phyloP scores from a whole-genome alignment of 106 monocot genomes.

The Triglochin maritima region DNA sequence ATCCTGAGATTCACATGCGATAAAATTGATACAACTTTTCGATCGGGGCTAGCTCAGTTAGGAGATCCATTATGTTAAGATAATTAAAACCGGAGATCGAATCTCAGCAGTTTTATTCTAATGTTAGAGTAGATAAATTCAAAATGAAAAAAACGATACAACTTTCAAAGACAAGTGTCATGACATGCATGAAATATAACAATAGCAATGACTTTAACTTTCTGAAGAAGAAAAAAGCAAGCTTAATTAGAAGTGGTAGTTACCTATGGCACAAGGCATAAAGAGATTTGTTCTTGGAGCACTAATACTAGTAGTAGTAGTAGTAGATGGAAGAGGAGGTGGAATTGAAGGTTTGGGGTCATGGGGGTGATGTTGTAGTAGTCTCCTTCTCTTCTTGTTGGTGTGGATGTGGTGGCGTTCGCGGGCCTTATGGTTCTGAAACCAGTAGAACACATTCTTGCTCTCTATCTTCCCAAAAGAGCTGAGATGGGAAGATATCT shows the following conservation, averaged over 20 bases:
- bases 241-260: neutral
- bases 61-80: too few relatives aligned
- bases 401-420: conserved; percentile 81
- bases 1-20: too few relatives aligned
- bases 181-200: too few relatives aligned
- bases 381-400: conserved; percentile 54
- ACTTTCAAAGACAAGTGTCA: too few relatives aligned
- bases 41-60: too few relatives aligned
- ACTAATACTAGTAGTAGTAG: neutral
- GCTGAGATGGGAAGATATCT: conserved; percentile 66
- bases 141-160: too few relatives aligned
- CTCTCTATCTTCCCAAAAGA: conserved; percentile 84
- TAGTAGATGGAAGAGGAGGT: neutral
- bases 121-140: too few relatives aligned
- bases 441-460: conserved; percentile 99
- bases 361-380: conserved; percentile 19
- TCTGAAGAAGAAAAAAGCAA: too few relatives aligned
- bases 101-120: too few relatives aligned
- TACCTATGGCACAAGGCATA: neutral
- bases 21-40: too few relatives aligned
- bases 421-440: conserved; percentile 98
- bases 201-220: too few relatives aligned
- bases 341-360: neutral
- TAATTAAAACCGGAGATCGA: too few relatives aligned
- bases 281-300: neutral